phyloP scores from a whole-genome alignment of 768 basidiomycete species.

The Leccinum rimulosum region DNA sequence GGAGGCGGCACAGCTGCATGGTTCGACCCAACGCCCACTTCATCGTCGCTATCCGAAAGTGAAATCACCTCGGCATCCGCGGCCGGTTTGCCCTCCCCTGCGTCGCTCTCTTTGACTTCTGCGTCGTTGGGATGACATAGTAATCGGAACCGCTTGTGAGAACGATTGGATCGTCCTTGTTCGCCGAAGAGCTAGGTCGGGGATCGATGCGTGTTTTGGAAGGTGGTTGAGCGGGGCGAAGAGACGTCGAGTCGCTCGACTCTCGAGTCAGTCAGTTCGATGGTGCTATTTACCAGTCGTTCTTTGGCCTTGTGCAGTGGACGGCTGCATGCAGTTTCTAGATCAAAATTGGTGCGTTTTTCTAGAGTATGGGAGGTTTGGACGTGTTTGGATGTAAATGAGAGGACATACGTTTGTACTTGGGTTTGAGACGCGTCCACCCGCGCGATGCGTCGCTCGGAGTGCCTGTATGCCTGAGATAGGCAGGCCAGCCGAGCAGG shows the following conservation, averaged over 20 bases:
- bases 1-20: neutral
- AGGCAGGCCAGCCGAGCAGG: neutral
- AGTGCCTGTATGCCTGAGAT: neutral
- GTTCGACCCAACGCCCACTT: neutral
- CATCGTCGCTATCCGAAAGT: constrained; percentile 29
- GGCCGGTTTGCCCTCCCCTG: constrained; percentile 3
- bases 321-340: constrained; percentile 6
- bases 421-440: constrained; percentile 18
- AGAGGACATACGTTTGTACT: constrained; percentile 13
- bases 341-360: constrained; percentile 10
- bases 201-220: neutral
- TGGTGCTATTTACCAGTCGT: neutral
- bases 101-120: neutral
- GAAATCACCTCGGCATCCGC: constrained; percentile 26
- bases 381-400: neutral
- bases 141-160: constrained; percentile 26
- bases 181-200: neutral
- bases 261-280: constrained; percentile 27
- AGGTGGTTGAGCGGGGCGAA: constrained; percentile 5
- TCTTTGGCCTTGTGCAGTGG: constrained; percentile 14
- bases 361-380: constrained; percentile 4
- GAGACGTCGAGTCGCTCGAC: constrained; percentile 7
- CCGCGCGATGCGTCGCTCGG: constrained; percentile 9
- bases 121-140: neutral
- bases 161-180: constrained; percentile 20